Conservation (phyloP, 2,329 filamentous ascomycete genomes). For the Aspergillus sp. region DNA sequence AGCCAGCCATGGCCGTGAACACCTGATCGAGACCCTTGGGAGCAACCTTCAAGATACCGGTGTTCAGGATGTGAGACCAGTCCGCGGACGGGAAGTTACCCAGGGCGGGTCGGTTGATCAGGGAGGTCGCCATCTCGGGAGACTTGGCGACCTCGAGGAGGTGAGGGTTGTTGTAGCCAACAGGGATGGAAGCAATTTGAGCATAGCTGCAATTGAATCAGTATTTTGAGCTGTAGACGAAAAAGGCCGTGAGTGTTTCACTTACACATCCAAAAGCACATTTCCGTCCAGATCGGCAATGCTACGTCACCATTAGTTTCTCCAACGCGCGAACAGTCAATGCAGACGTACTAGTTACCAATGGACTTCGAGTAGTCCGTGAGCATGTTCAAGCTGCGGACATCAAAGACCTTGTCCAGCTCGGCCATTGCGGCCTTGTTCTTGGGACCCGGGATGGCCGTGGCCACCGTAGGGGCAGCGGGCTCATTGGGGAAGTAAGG, state of each 20-base stretch:
- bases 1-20: slow-evolving; percentile 85
- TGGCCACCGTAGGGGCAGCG: slow-evolving; percentile 51
- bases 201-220: slow-evolving; percentile 61
- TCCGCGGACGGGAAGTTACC: slow-evolving; percentile 87
- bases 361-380: slow-evolving; percentile 69
- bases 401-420: slow-evolving; percentile 78
- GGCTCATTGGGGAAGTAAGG: slow-evolving; percentile 61
- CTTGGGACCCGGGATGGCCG: slow-evolving; percentile 71
- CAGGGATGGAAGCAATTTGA: slow-evolving; percentile 87
- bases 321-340: not conserved
- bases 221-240: not conserved
- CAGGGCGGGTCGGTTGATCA: slow-evolving; percentile 86
- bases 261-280: slow-evolving; percentile 50
- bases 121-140: slow-evolving; percentile 72
- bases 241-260: not conserved
- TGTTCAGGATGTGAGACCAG: slow-evolving; percentile 76
- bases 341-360: slow-evolving; percentile 67
- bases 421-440: slow-evolving; percentile 66
- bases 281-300: slow-evolving; percentile 52
- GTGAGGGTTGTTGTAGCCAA: slow-evolving; percentile 87
- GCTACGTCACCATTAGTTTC: slow-evolving; percentile 26
- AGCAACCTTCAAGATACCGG: slow-evolving; percentile 76
- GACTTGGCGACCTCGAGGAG: slow-evolving; percentile 68
- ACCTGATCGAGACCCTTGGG: slow-evolving; percentile 83
- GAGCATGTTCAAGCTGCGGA: slow-evolving; percentile 79